phyloP scores from a whole-genome alignment of 1,284 basidiomycete species.

The Ganoderma leucocontextum region DNA sequence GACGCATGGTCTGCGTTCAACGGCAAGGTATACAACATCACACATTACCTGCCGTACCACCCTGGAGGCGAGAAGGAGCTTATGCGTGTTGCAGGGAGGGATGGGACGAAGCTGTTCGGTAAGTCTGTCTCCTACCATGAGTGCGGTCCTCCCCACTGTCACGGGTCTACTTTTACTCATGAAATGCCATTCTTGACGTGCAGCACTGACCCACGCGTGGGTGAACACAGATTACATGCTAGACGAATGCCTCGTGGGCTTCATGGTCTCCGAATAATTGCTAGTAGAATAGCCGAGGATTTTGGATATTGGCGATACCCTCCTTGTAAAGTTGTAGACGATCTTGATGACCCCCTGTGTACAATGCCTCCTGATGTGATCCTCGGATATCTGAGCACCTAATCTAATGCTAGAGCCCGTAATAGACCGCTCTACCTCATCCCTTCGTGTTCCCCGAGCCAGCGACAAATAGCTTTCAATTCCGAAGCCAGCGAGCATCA shows the following conservation, averaged over 20 bases:
- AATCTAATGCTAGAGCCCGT: background rate
- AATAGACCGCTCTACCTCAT: no score
- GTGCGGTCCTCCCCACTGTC: background rate
- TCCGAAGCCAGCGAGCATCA: no score
- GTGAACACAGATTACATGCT: slow-evolving; percentile 95
- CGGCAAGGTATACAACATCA: slow-evolving; percentile 97
- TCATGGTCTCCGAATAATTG: slow-evolving; percentile 69
- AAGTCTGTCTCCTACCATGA: slow-evolving; percentile 37
- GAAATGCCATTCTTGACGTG: background rate
- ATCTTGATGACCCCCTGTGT: background rate
- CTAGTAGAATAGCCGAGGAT: slow-evolving; percentile 1
- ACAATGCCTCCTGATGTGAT: background rate
- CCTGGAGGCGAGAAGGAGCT: slow-evolving; percentile 95
- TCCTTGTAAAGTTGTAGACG: background rate
- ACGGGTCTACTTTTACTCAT: background rate
- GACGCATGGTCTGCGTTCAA: slow-evolving; percentile 96
- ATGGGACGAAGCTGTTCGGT: slow-evolving; percentile 96
- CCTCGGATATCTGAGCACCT: background rate
- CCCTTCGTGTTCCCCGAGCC: background rate
- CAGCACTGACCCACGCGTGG: slow-evolving; percentile 75
- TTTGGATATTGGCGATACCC: background rate
- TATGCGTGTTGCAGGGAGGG: slow-evolving; percentile 95
- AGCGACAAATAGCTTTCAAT: background rate
- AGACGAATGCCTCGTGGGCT: slow-evolving; percentile 90
- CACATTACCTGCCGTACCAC: slow-evolving; percentile 91